phyloP scores from a whole-genome alignment of 1,284 basidiomycete species.

The Tilletia setariae region DNA sequence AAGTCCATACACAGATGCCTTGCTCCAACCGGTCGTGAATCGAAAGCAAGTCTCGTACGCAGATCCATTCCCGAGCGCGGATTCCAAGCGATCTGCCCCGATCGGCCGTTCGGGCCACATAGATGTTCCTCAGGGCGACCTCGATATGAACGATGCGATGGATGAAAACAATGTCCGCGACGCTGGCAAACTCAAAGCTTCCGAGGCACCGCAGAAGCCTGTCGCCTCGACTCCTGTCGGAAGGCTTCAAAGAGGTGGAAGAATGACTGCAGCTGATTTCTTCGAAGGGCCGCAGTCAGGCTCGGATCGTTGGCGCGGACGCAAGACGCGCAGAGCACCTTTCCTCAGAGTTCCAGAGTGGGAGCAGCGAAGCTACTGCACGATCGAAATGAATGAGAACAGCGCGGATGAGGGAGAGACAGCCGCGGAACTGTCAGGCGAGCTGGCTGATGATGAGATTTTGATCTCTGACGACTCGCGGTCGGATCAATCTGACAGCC shows the following conservation, averaged over 20 bases:
- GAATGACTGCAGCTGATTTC: not conserved
- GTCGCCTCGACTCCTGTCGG: too few species aligned
- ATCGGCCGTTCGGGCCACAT: too few species aligned
- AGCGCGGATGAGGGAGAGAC: not conserved
- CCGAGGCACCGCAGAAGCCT: too few species aligned
- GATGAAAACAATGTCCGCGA: too few species aligned
- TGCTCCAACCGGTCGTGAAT: not conserved
- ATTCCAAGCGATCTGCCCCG: not conserved
- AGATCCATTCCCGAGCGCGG: not conserved
- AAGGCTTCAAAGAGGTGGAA: not conserved
- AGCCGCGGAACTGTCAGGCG: not conserved
- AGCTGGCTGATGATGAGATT: not conserved
- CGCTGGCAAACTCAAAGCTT: not conserved
- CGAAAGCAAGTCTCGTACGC: conserved; percentile 14
- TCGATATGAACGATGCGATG: not conserved
- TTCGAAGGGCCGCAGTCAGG: not conserved
- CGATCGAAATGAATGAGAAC: not conserved
- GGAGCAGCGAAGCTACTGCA: conserved; percentile 1
- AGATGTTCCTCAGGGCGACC: not conserved
- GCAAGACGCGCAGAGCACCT: not conserved
- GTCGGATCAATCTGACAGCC: not conserved
- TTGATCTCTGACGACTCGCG: not conserved
- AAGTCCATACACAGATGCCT: too few species aligned
- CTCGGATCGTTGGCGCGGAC: not conserved
- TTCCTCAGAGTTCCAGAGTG: not conserved